Percentiles rank a stretch among this genome's conserved stretches.
phyloP scores from a whole-genome alignment of 805 yeast species.

The Candida boleticola region DNA sequence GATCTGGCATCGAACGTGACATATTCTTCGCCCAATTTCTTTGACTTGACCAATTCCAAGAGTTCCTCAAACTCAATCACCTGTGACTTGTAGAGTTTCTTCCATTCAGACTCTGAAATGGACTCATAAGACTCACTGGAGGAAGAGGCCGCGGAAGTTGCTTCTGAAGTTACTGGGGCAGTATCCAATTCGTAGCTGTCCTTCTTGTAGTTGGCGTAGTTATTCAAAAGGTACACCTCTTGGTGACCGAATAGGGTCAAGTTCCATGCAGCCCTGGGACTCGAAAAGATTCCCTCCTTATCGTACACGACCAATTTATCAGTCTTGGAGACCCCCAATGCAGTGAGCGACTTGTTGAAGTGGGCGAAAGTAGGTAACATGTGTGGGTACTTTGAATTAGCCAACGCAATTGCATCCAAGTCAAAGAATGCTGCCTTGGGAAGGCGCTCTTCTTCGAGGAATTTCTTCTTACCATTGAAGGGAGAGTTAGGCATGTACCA shows the following conservation, averaged over 20 bases:
- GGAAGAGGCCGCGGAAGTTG: slow-evolving; percentile 14
- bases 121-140: slow-evolving; percentile 16
- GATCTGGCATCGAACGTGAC: slow-evolving; percentile 82
- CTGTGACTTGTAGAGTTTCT: slow-evolving; percentile 36
- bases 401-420: slow-evolving; percentile 66
- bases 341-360: slow-evolving; percentile 53
- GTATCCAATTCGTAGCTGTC: slow-evolving; percentile 48
- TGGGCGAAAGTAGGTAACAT: slow-evolving; percentile 71
- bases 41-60: slow-evolving; percentile 51
- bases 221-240: slow-evolving; percentile 66
- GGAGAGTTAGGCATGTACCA: slow-evolving; percentile 88
- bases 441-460: slow-evolving; percentile 51
- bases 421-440: slow-evolving; percentile 74
- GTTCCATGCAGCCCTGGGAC: slow-evolving; percentile 94
- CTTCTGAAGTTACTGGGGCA: slow-evolving; percentile 18
- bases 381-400: slow-evolving; percentile 71
- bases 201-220: slow-evolving; percentile 52
- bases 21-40: slow-evolving; percentile 43
- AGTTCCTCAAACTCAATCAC: slow-evolving; percentile 70
- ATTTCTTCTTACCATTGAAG: slow-evolving; percentile 58
- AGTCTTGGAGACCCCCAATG: slow-evolving; percentile 52
- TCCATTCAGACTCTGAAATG: slow-evolving; percentile 25
- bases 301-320: slow-evolving; percentile 83
- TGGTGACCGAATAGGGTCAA: slow-evolving; percentile 76
- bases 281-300: slow-evolving; percentile 76